Percentiles rank a stretch among this genome's conserved stretches.
Conservation (phyloP, 108 stramenopile species). For the Epithemia pelagica region DNA sequence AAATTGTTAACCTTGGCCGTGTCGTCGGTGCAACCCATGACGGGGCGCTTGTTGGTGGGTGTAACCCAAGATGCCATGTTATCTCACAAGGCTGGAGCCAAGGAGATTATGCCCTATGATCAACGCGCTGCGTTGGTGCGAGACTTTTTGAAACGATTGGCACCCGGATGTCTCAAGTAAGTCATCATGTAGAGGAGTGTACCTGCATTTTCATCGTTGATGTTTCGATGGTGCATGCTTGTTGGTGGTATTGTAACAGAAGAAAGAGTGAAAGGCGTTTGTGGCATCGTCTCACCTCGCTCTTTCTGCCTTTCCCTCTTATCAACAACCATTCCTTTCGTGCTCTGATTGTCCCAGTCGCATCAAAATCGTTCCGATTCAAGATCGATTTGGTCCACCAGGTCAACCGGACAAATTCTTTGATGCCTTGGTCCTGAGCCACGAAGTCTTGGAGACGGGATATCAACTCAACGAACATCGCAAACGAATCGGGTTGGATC, state of each 20-base stretch:
- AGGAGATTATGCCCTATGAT: conserved; percentile 52
- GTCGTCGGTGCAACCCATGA: conserved; percentile 60
- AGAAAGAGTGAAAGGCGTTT: too few relatives aligned
- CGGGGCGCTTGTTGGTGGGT: conserved; percentile 65
- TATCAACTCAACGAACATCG: conserved; percentile 63
- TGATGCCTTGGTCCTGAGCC: conserved; percentile 75
- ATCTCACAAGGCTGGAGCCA: conserved; percentile 50
- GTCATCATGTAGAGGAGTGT: too few relatives aligned
- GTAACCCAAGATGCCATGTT: conserved; percentile 84
- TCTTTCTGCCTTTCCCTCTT: too few relatives aligned
- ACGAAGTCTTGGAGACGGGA: conserved; percentile 78
- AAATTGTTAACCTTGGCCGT: conserved; percentile 83
- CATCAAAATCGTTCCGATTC: conserved; percentile 57
- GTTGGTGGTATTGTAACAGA: too few relatives aligned
- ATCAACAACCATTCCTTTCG: too few relatives aligned
- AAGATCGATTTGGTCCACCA: conserved; percentile 75
- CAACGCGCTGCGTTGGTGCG: conserved; percentile 56
- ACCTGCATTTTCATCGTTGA: too few relatives aligned
- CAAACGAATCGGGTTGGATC: conserved; percentile 37
- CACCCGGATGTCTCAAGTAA: conserved; percentile 42
- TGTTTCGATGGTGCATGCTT: too few relatives aligned
- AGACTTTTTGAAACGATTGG: conserved; percentile 68
- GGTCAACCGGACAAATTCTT: conserved; percentile 47
- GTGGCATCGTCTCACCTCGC: too few relatives aligned
- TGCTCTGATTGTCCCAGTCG: conserved; percentile 60